phyloP scores from a whole-genome alignment of 352 stramenopile species.

The Discostella stelligera region DNA sequence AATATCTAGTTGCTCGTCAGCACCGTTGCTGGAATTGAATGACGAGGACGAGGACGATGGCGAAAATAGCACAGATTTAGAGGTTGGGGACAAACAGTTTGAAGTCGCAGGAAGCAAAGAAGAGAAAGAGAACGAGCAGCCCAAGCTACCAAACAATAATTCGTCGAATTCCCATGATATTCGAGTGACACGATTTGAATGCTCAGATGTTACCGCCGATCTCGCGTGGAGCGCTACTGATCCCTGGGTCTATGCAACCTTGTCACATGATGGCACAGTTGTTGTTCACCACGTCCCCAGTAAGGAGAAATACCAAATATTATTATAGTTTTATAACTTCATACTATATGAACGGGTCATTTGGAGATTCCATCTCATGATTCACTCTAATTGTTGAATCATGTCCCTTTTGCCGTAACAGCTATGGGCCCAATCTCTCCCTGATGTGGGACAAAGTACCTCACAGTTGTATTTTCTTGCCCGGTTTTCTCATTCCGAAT shows the following conservation, averaged over 20 bases:
- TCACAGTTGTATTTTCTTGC: slow-evolving; percentile 57
- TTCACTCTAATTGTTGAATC: slow-evolving; percentile 6
- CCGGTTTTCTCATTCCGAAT: slow-evolving; percentile 70
- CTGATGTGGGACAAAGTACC: slow-evolving; percentile 73
- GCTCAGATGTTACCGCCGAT: slow-evolving; percentile 92
- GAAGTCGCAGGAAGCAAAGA: background rate
- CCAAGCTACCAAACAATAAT: background rate
- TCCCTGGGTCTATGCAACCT: slow-evolving; percentile 94
- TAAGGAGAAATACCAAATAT: slow-evolving; percentile 99
- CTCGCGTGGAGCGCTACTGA: slow-evolving; percentile 91
- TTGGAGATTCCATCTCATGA: background rate
- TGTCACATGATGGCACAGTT: slow-evolving; percentile 94
- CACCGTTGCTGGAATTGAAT: slow-evolving; percentile 92
- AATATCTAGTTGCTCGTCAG: slow-evolving; percentile 94
- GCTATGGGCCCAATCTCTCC: slow-evolving; percentile 28
- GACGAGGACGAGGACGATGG: slow-evolving; percentile 64
- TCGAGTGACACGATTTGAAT: slow-evolving; percentile 86
- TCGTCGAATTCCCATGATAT: slow-evolving; percentile 61
- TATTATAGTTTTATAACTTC: slow-evolving; percentile 83
- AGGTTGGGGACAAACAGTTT: slow-evolving; percentile 52
- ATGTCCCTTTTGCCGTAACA: slow-evolving; percentile 40
- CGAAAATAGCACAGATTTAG: slow-evolving; percentile 41
- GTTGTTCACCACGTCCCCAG: slow-evolving; percentile 95
- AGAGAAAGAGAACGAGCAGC: slow-evolving; percentile 9
- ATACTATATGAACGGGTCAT: background rate